Base-by-base conservation (phyloP, 108 stramenopile species). In the Nannochloropsis gaditana region DNA sequence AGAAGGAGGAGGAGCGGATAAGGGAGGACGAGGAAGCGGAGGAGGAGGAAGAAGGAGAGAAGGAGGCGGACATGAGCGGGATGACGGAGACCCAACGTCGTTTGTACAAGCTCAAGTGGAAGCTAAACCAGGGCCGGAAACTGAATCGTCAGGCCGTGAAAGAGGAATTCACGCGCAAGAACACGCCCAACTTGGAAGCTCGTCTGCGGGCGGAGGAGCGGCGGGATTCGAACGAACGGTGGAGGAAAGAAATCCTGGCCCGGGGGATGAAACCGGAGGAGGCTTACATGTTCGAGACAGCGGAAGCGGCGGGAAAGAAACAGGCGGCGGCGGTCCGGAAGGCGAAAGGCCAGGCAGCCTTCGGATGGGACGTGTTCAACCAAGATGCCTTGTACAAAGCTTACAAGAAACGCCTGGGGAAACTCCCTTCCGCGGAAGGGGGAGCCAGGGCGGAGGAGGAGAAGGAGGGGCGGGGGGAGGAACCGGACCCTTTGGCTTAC, bases 301-400 rank as follows among this genome's bases (percentile, higher is more conserved):
- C 84, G 15, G 89, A 87, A 44, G 79, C 86, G 45, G 86, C 90
- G 43, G 89, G 84, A n/a, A 87, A 81, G 45, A 59, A 83, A 42
- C 15, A 19, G 41, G 79, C 44, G 50, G 83, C 84, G 19, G 45
- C 42, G 43, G 4, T 45, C 11, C 85, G 91, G 84, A 91, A 91
- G 84, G 91, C 87, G 9, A 87, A 88, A 82, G 45, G 79, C 45
- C 82, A 83, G 73, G 91, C 91, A 21, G 83, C 91, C 5, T 91
- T 90, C 50, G 91, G 91, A 43, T 89, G 90, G 89, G 87, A 90
- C 79, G 90, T 90, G 59, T 90, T 91, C 82, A 91, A 90, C 85
- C 81, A 83, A n/a, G 91, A 91, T 82, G 79, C 91, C 17, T 73
- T 81, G 41, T 88, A 90, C 50, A 84, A 85, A 80, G 89, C 90